Percentiles rank a stretch among this genome's conserved stretches.
Evolutionary conservation across 495 filamentous ascomycete genomes (phyloP).

Genomic region (Amniculicola lignicola): DNA sequence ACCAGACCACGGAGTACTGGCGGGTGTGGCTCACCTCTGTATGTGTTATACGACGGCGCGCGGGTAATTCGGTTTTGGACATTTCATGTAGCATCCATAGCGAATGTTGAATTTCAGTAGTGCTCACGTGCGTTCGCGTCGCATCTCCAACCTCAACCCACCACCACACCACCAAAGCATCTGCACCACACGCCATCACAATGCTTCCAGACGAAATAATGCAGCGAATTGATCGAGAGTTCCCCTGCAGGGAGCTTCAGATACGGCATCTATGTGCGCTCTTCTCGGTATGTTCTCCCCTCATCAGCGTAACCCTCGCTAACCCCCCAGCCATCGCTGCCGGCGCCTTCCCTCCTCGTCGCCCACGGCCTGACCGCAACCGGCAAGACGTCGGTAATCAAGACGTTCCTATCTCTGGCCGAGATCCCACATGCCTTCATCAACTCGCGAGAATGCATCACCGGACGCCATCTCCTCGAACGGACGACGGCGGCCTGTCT

Average conservation of each 20-base stretch:
- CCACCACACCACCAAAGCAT: not conserved
- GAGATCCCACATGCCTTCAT: conserved; percentile 65
- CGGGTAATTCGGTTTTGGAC: no score
- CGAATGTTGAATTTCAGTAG: no score
- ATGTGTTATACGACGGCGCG: no score
- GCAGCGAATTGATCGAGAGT: conserved; percentile 28
- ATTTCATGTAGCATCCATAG: no score
- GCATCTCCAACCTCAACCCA: not conserved
- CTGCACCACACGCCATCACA: not conserved
- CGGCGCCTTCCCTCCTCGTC: conserved; percentile 60
- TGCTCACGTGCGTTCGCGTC: conserved; percentile 11
- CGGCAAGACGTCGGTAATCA: conserved; percentile 74
- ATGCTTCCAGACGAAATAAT: conserved; percentile 38
- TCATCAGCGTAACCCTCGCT: conserved; percentile 4
- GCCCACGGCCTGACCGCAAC: conserved; percentile 88
- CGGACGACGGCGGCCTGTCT: conserved; percentile 48
- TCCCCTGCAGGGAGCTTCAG: conserved; percentile 41
- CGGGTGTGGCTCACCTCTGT: no score
- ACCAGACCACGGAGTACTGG: not conserved
- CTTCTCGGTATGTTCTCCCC: conserved; percentile 29
- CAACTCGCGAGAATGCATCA: conserved; percentile 81
- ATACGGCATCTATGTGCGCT: conserved; percentile 38
- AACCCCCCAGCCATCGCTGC: conserved; percentile 40
- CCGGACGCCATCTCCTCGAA: conserved; percentile 81
- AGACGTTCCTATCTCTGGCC: conserved; percentile 56